Percentiles rank a stretch among this genome's conserved stretches.
phyloP scores from a whole-genome alignment of 805 yeast genomes.

The Zygosaccharomyces bisporus region DNA sequence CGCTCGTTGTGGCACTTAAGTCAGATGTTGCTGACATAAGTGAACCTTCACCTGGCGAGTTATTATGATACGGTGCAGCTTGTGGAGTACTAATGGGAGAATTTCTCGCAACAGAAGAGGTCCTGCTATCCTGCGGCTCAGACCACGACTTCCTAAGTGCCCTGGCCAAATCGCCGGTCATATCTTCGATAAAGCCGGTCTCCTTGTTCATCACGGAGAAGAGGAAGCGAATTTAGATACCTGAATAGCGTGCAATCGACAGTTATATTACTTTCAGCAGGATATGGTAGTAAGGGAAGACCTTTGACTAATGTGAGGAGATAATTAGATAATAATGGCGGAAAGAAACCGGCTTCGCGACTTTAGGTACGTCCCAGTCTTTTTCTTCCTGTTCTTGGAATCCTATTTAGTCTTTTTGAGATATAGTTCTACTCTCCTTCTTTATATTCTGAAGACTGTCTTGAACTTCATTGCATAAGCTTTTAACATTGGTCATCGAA shows the following conservation, averaged over 20 bases:
- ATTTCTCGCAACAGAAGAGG: slow-evolving; percentile 4
- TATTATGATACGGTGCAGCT: neutral
- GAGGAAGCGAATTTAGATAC: neutral
- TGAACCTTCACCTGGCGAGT: slow-evolving; percentile 1
- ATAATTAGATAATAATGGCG: neutral
- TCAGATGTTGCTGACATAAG: slow-evolving; percentile 2
- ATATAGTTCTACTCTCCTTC: neutral
- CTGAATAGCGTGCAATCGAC: neutral
- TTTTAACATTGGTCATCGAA: slow-evolving; percentile 4
- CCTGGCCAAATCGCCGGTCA: slow-evolving; percentile 29
- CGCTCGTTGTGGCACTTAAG: neutral
- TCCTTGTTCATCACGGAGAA: slow-evolving; percentile 1
- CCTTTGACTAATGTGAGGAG: neutral
- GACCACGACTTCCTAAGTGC: slow-evolving; percentile 36
- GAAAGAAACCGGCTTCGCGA: neutral
- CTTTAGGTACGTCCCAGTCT: neutral
- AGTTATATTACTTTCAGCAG: neutral
- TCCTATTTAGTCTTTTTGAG: neutral
- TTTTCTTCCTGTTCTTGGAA: too few relatives aligned
- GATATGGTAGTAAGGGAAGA: neutral
- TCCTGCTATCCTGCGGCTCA: slow-evolving; percentile 21
- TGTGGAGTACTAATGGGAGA: slow-evolving; percentile 17
- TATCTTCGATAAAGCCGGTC: slow-evolving; percentile 12
- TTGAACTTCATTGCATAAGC: neutral
- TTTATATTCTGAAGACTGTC: neutral